Evolutionary conservation across 257 asterid genomes (phyloP).

Genomic region (Eucommia ulmoides): DNA sequence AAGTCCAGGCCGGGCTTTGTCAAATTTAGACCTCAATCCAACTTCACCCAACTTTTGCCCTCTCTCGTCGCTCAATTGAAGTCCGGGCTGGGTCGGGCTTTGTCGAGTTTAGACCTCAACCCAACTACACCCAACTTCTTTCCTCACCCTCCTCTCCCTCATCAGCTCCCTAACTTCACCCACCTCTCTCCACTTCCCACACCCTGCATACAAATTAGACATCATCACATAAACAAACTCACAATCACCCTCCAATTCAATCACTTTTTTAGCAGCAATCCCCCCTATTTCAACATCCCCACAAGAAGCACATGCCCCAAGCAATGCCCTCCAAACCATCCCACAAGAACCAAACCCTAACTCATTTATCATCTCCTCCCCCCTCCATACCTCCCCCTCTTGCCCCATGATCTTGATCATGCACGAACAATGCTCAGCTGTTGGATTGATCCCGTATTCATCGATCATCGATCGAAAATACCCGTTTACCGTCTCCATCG

Average conservation of each 20-base stretch:
- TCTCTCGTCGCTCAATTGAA: slow-evolving; percentile 21
- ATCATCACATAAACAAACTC: slow-evolving; percentile 38
- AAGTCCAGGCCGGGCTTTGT: background rate
- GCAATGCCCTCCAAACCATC: slow-evolving; percentile 55
- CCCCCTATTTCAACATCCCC: slow-evolving; percentile 36
- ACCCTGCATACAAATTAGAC: slow-evolving; percentile 50
- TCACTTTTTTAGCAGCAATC: slow-evolving; percentile 38
- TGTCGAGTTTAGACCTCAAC: slow-evolving; percentile 23
- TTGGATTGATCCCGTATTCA: slow-evolving; percentile 32
- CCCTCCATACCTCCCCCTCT: slow-evolving; percentile 41
- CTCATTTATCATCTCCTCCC: slow-evolving; percentile 36
- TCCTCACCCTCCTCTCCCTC: slow-evolving; percentile 41
- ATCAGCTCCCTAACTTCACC: slow-evolving; percentile 35
- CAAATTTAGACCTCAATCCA: slow-evolving; percentile 34
- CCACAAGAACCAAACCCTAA: slow-evolving; percentile 33
- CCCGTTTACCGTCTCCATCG: slow-evolving; percentile 22
- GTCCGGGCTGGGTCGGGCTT: background rate
- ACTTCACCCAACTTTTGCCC: slow-evolving; percentile 46
- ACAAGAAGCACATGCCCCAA: slow-evolving; percentile 40
- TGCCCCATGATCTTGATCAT: slow-evolving; percentile 63
- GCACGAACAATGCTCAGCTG: slow-evolving; percentile 51
- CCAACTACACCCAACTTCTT: slow-evolving; percentile 56
- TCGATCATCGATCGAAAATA: slow-evolving; percentile 36
- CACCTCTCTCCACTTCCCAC: slow-evolving; percentile 43
- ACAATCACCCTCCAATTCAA: slow-evolving; percentile 40